Conservation (phyloP, 768 basidiomycete genomes). For the Suillus alpinus region DNA sequence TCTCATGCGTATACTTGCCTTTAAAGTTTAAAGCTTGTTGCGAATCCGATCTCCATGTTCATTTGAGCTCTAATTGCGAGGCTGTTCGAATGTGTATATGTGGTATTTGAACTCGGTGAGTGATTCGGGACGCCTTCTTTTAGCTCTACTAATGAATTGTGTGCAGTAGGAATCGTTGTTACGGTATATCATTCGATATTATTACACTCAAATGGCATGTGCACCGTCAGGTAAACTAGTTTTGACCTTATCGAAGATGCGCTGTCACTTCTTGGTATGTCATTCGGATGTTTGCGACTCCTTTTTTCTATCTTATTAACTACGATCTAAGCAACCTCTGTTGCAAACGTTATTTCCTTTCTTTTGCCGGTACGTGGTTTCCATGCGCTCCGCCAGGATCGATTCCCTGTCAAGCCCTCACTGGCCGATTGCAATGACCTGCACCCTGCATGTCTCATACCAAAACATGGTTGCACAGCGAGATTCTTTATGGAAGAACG, state of each 20-base stretch:
- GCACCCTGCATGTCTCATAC: no score
- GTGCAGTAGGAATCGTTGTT: neutral
- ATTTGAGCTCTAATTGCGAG: slow-evolving; percentile 2
- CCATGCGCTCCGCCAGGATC: neutral
- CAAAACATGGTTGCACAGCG: no score
- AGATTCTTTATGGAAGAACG: no score
- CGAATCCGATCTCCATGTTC: slow-evolving; percentile 2
- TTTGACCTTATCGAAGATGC: slow-evolving; percentile 3
- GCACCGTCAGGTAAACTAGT: neutral
- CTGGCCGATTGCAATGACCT: no score
- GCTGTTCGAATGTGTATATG: neutral
- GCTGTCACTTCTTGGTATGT: slow-evolving; percentile 6
- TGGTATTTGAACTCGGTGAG: slow-evolving; percentile 9
- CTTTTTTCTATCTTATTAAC: neutral
- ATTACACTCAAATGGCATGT: neutral
- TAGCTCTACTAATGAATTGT: neutral
- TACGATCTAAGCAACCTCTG: neutral
- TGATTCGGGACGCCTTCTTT: neutral
- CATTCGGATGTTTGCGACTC: neutral
- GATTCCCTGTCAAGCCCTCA: no score
- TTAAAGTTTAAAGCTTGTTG: slow-evolving; percentile 3
- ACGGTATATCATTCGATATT: slow-evolving; percentile 1
- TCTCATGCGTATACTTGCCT: slow-evolving; percentile 9
- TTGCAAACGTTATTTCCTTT: slow-evolving; percentile 7
- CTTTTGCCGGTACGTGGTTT: slow-evolving; percentile 3